Conservation (phyloP, 2,329 filamentous ascomycete genomes). For the Monilinia fructigena region DNA sequence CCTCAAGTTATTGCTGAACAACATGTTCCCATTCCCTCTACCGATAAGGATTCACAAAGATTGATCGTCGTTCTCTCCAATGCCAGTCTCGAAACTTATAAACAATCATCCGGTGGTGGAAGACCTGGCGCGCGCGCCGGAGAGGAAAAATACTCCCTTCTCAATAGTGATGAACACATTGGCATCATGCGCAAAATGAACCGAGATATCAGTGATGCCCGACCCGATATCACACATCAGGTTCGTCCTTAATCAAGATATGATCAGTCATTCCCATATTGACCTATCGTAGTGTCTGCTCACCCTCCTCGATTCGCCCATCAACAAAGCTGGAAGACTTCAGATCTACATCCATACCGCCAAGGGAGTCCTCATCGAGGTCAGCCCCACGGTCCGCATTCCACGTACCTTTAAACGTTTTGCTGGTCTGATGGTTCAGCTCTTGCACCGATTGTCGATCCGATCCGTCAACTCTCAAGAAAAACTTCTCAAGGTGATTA, state of each 20-base stretch:
- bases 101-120: slow-evolving; percentile 73
- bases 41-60: slow-evolving; percentile 86
- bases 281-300: slow-evolving; percentile 73
- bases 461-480: slow-evolving; percentile 95
- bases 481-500: slow-evolving; percentile 95
- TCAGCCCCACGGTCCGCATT: slow-evolving; percentile 96
- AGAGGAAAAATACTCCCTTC: slow-evolving; percentile 93
- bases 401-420: slow-evolving; percentile 99
- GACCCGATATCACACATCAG: slow-evolving; percentile 98
- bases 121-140: slow-evolving; percentile 55
- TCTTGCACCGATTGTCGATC: slow-evolving; percentile 92
- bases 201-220: slow-evolving; percentile 93
- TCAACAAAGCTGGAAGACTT: slow-evolving; percentile 96
- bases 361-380: slow-evolving; percentile 95
- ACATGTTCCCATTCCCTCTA: slow-evolving; percentile 75
- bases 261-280: slow-evolving; percentile 28
- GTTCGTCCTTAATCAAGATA: slow-evolving; percentile 51
- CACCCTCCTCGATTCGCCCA: slow-evolving; percentile 92
- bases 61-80: slow-evolving; percentile 96
- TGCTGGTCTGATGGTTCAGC: slow-evolving; percentile 96
- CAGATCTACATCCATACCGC: slow-evolving; percentile 99
- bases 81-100: slow-evolving; percentile 96
- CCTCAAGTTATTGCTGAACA: slow-evolving; percentile 94
- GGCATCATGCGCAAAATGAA: slow-evolving; percentile 99
- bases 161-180: slow-evolving; percentile 99